These are phyloP conservation scores for Trichoderma asperelloides DNA, from an alignment of 495 filamentous ascomycete species.

Conservation along the genomic window DNA sequence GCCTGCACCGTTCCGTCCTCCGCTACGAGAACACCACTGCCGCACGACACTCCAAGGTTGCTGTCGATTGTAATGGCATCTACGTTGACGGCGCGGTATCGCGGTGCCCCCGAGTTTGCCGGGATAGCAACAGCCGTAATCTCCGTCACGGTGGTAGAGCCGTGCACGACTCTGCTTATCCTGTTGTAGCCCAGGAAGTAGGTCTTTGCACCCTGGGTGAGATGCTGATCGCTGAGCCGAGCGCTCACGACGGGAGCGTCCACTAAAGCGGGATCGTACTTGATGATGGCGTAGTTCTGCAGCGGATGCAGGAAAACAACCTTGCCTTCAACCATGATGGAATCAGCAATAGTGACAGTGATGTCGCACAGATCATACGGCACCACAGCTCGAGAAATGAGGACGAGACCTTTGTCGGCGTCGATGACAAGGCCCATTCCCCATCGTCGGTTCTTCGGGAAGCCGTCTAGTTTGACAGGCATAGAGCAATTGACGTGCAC, in stretches of 20 bases:
- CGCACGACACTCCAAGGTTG: constrained; percentile 78
- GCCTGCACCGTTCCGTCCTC: constrained; percentile 90
- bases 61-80: constrained; percentile 98
- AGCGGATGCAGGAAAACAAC: constrained; percentile 96
- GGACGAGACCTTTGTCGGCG: constrained; percentile 87
- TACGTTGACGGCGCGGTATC: constrained; percentile 91
- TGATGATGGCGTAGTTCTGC: constrained; percentile 92
- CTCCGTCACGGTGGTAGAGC: constrained; percentile 91
- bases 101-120: constrained; percentile 79
- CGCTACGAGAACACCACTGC: constrained; percentile 84
- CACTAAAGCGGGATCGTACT: constrained; percentile 89
- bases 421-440: constrained; percentile 94
- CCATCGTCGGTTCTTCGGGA: constrained; percentile 83
- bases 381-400: constrained; percentile 86
- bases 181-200: constrained; percentile 97
- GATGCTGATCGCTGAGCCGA: constrained; percentile 65
- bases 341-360: constrained; percentile 88
- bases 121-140: constrained; percentile 97
- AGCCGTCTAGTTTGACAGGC: constrained; percentile 94
- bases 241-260: constrained; percentile 88
- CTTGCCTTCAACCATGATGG: constrained; percentile 85
- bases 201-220: constrained; percentile 82
- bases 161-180: constrained; percentile 85
- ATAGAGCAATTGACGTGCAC: constrained; percentile 85
- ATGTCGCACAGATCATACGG: constrained; percentile 97